Evolutionary conservation across 768 basidiomycete genomes (phyloP).

Genomic region (Trametes punicea): DNA sequence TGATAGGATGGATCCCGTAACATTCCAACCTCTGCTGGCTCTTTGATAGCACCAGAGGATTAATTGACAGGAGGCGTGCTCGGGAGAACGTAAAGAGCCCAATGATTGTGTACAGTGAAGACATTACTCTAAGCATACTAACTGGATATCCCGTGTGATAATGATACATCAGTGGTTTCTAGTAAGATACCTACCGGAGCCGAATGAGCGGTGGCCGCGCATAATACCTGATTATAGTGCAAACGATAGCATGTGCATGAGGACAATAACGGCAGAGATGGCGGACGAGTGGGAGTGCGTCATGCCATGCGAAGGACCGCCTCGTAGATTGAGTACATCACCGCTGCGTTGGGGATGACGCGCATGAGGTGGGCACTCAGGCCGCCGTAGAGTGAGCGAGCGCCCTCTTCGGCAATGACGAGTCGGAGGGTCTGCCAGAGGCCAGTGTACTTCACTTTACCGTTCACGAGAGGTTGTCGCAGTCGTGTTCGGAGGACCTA

Average conservation of each 20-base stretch:
- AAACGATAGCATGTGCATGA: constrained; percentile 10
- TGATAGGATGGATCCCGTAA: background rate
- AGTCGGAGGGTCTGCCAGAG: constrained; percentile 80
- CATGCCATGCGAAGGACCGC: constrained; percentile 57
- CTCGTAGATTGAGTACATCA: constrained; percentile 97
- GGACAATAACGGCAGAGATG: background rate
- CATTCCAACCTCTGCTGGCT: background rate
- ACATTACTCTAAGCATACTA: constrained; percentile 12
- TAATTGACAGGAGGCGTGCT: background rate
- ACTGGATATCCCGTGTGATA: constrained; percentile 5
- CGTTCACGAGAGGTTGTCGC: constrained; percentile 80
- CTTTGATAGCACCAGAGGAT: too few species aligned
- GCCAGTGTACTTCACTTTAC: constrained; percentile 80
- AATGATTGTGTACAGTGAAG: constrained; percentile 10
- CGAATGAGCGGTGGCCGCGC: constrained; percentile 8
- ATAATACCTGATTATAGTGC: constrained; percentile 9
- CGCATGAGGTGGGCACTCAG: constrained; percentile 94
- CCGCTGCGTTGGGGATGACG: constrained; percentile 94
- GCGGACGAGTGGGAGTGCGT: constrained; percentile 20
- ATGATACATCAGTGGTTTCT: constrained; percentile 15
- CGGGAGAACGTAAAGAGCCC: background rate
- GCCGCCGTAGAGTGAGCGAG: constrained; percentile 82
- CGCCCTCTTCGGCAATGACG: constrained; percentile 88
- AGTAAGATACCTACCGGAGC: background rate
- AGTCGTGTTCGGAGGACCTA: constrained; percentile 91